A percentile compares a stretch with the other conserved stretches of the same genome.
Conservation (phyloP, 257 asterid species). For the Paraleonurus japonicus region DNA sequence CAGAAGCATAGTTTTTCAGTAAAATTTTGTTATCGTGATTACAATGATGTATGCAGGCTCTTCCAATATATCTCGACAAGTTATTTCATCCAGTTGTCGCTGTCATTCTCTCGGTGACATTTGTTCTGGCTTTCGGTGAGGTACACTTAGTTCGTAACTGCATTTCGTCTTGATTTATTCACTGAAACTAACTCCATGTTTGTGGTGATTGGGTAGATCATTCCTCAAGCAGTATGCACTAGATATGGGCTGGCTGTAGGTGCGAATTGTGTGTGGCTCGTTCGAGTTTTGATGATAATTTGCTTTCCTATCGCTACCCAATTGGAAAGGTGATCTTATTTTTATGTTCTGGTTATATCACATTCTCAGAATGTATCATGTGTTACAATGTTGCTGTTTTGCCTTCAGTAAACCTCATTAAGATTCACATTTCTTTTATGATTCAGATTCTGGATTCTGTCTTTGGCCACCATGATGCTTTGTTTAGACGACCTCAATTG, state of each 20-base stretch:
- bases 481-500: slow-evolving; percentile 91
- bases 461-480: slow-evolving; percentile 77
- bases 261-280: slow-evolving; percentile 91
- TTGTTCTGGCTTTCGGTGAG: slow-evolving; percentile 97
- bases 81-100: slow-evolving; percentile 90
- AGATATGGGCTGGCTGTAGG: slow-evolving; percentile 97
- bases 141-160: slow-evolving; percentile 38
- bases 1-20: neutral
- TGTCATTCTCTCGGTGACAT: slow-evolving; percentile 92
- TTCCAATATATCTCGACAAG: slow-evolving; percentile 88
- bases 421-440: neutral
- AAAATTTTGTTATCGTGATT: neutral
- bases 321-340: slow-evolving; percentile 69
- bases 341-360: neutral
- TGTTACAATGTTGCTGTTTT: neutral
- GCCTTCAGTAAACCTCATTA: neutral
- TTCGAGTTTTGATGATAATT: slow-evolving; percentile 78
- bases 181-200: slow-evolving; percentile 24
- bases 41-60: slow-evolving; percentile 60
- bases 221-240: slow-evolving; percentile 94
- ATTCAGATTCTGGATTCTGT: slow-evolving; percentile 75
- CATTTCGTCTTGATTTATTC: neutral
- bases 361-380: neutral
- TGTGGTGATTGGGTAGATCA: slow-evolving; percentile 49
- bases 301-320: slow-evolving; percentile 91